phyloP scores from a whole-genome alignment of 2,329 filamentous ascomycete genomes.

The Ceratocystis albifundus region DNA sequence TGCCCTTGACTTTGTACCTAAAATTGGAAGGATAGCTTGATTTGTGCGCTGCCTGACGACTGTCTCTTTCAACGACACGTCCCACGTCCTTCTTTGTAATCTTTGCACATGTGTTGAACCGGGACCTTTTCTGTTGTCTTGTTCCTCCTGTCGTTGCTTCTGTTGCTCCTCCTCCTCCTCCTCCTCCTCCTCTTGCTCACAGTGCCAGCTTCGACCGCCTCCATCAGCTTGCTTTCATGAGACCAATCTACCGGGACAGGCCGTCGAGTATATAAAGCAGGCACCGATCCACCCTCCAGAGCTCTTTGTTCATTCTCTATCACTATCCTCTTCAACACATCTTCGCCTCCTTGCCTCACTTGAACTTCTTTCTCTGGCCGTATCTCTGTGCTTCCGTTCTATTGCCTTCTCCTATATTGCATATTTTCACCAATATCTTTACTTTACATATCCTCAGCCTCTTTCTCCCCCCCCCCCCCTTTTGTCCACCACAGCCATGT shows the following conservation, averaged over 20 bases:
- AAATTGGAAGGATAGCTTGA: neutral
- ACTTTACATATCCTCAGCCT: too few species aligned
- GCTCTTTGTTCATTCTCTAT: neutral
- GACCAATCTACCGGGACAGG: constrained; percentile 19
- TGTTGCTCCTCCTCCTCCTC: neutral
- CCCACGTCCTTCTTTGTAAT: constrained; percentile 5
- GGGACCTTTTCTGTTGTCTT: neutral
- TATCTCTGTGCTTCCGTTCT: neutral
- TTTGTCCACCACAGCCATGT: constrained; percentile 7
- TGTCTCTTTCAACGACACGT: constrained; percentile 11
- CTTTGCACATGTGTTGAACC: constrained; percentile 11
- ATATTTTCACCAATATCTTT: neutral
- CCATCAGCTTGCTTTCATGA: constrained; percentile 14
- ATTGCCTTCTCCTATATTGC: neutral
- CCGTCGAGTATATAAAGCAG: constrained; percentile 20
- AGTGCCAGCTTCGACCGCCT: neutral
- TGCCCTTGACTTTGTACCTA: constrained; percentile 1
- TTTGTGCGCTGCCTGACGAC: neutral
- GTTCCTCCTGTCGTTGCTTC: neutral
- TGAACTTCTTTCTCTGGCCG: neutral
- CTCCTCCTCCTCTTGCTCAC: neutral
- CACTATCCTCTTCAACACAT: constrained; percentile 8
- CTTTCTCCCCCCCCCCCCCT: too few species aligned
- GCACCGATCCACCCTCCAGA: constrained; percentile 1
- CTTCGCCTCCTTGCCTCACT: constrained; percentile 3